Base-by-base conservation (phyloP, 208 protist species). In the Vickermania spadyakhi region DNA sequence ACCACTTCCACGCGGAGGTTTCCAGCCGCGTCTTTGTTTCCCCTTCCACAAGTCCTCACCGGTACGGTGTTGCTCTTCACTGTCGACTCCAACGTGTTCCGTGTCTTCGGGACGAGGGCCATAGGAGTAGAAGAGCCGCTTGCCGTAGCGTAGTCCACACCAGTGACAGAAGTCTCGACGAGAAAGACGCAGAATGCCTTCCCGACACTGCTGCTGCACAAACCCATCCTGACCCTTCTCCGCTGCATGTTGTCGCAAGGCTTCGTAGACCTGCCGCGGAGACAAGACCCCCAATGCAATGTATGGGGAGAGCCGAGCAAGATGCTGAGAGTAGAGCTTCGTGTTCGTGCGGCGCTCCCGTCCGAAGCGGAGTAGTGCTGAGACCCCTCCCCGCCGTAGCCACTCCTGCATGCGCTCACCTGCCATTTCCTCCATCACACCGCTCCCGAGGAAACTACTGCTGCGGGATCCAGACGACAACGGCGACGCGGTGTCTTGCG, bases 131-230 rank as follows among this genome's bases (percentile, higher is more conserved):
- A 91, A 91, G 61, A 96, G 79, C n/a, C 68, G 70, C 11, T 69
- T 72, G 1, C 89, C 89, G 60, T 79, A 93, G 53, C 82, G 81
- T 42, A 93, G 61, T 1, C 86, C 86, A 78, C 89, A 81, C 81
- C 85, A 96, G 56, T 96, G 86, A 80, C 86, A 96, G 68, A 91
- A 92, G 60, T 96, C 89, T 1, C 89, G 81, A 56, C 83, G 72
- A 18, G 76, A 86, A 23, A 95, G 76, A 54, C 89, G 75, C 36
- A 93, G 70, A 28, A 96, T 45, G 0, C 66, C 84, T 41, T 93
- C 86, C 31, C 84, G 81, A 60, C 79, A 93, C 68, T 92, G 84
- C 70, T 73, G 67, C 60, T 93, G 84, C 28, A 76, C 76, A 68
- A 87, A 93, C 28, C 73, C 79, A 62, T 93, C 83, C 1, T 75